phyloP scores from a whole-genome alignment of 164 flowering plant genomes.

The Berberis vulgaris region DNA sequence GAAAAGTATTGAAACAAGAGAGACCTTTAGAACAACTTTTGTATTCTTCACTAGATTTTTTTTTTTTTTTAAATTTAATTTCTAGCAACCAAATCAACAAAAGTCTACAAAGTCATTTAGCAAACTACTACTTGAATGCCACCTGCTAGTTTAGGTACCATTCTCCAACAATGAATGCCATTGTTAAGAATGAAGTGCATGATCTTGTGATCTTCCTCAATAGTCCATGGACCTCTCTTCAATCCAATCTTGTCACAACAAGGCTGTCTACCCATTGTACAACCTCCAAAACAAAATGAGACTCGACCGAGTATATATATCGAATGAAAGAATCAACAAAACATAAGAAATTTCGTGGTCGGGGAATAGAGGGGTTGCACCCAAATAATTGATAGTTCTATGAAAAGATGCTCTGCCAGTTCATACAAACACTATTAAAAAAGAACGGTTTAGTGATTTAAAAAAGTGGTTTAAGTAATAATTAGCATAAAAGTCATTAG shows the following conservation, averaged over 20 bases:
- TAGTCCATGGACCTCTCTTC: conserved; percentile 78
- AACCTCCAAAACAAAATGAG: background rate
- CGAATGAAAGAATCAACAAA: no score
- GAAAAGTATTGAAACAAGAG: no score
- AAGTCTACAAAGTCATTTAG: no score
- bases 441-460: background rate
- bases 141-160: conserved; percentile 83
- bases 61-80: no score
- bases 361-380: conserved; percentile 15
- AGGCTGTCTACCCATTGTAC: conserved; percentile 67
- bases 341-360: background rate
- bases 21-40: no score
- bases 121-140: no score
- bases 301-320: background rate
- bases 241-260: conserved; percentile 73
- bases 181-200: conserved; percentile 64
- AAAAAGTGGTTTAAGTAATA: no score
- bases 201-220: conserved; percentile 79
- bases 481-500: no score
- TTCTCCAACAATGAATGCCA: conserved; percentile 74
- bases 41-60: no score
- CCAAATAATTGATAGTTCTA: conserved; percentile 21
- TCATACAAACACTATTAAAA: conserved; percentile 25
- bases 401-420: conserved; percentile 46
- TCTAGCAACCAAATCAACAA: background rate